phyloP scores from a whole-genome alignment of 2,329 filamentous ascomycete genomes.

The Monosporascus sp. region DNA sequence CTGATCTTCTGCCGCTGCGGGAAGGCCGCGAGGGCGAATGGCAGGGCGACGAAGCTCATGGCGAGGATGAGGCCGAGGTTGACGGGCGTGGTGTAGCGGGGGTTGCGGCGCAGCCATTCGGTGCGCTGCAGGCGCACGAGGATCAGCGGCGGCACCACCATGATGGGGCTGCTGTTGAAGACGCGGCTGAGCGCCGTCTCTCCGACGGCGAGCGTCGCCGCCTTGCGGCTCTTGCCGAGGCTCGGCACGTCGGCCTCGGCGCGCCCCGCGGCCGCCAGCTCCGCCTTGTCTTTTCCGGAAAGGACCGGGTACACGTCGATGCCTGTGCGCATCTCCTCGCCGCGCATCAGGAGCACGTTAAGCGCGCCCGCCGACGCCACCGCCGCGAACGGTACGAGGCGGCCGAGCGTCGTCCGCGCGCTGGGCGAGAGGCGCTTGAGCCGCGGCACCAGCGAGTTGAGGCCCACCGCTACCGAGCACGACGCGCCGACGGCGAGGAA shows the following conservation, averaged over 20 bases:
- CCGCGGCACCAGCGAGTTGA: conserved; percentile 84
- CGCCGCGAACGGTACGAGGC: conserved; percentile 94
- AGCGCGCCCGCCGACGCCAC: conserved; percentile 86
- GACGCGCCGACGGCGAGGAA: conserved; percentile 86
- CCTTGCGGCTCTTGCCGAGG: conserved; percentile 81
- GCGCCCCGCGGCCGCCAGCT: conserved; percentile 51
- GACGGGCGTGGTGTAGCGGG: conserved; percentile 70
- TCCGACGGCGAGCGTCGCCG: conserved; percentile 81
- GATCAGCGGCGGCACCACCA: conserved; percentile 87
- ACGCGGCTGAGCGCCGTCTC: conserved; percentile 91
- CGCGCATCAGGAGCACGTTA: conserved; percentile 96
- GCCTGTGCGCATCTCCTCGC: conserved; percentile 87
- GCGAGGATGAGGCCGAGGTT: conserved; percentile 84
- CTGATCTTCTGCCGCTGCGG: conserved; percentile 82
- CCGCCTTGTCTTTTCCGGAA: conserved; percentile 61
- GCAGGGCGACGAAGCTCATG: conserved; percentile 83
- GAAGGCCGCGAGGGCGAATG: conserved; percentile 85
- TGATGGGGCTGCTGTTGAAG: conserved; percentile 91
- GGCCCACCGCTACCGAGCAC: conserved; percentile 85
- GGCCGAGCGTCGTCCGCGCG: conserved; percentile 69
- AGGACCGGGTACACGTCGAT: conserved; percentile 89
- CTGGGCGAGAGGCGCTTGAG: conserved; percentile 70
- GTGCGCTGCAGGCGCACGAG: conserved; percentile 80
- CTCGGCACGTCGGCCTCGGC: conserved; percentile 61
- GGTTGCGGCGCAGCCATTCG: conserved; percentile 73